Base-by-base conservation (phyloP, 208 protist species). In the Tritrichomonas foetus region DNA sequence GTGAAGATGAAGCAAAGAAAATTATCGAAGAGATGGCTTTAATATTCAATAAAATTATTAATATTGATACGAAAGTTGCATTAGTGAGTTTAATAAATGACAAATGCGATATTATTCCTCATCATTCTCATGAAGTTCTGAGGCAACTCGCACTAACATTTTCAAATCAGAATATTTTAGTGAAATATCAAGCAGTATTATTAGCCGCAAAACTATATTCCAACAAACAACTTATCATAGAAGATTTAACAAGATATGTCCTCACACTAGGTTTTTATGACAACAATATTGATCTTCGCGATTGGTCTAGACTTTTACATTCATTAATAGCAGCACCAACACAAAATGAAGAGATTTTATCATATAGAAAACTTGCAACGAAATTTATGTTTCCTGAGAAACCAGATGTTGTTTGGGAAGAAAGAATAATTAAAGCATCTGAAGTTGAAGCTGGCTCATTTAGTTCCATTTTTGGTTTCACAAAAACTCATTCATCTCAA, bases 61-160 rank as follows among this genome's bases (percentile, higher is more conserved):
- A 82, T 53, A 41, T 30, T n/a, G 74, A 82, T 50, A 50, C 74
- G 0, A 82, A 82, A 30, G 41, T 16, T n/a, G 36, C 74, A 14
- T n/a, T 82, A 30, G 41, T 82, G n/a, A 50, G 41, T 50, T 53
- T 82, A 22, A 82, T 82, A 11, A 41, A 41, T 50, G 20, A 49
- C 41, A 82, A 82, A 50, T 36, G 16, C 8, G 2, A 0, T 33
- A 50, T 82, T 8, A 82, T 82, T 33, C 74, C 74, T 49, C 16
- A 33, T 22, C 41, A 82, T 8, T 33, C 74, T 9, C 74, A 82
- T 82, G 74, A 82, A 82, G 74, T 82, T 11, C 50, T 82, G 41
- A 3, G 74, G n/a, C 74, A 82, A 53, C 11, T 82, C n/a, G 41
- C 74, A 9, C 47, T 82, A 82, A 82, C 74, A 82, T 82, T 82